Evolutionary conservation across 2,329 filamentous ascomycete genomes (phyloP).

Genomic region (Bisporella sp.): DNA sequence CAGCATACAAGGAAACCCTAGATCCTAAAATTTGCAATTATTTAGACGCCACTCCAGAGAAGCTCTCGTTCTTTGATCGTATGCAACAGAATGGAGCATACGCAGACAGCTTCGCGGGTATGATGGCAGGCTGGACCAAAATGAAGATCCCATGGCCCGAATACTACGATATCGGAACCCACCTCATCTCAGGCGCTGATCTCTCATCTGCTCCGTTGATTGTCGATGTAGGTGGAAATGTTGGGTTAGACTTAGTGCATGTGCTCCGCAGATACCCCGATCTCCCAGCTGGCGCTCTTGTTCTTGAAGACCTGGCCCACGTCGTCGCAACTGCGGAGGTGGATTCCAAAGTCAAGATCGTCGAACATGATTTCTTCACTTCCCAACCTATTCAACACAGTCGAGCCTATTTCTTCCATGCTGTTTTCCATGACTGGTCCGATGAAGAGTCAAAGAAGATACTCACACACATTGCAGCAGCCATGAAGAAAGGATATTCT

Average conservation of each 20-base stretch:
- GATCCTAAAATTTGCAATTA: background rate
- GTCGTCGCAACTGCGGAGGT: conserved; percentile 7
- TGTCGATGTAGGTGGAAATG: conserved; percentile 10
- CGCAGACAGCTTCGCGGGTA: background rate
- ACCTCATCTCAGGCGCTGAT: too few relatives aligned
- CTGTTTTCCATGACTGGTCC: background rate
- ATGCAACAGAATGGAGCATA: background rate
- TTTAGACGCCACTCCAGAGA: background rate
- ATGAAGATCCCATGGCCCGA: background rate
- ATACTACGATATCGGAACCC: background rate
- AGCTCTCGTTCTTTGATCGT: background rate
- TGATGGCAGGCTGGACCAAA: background rate
- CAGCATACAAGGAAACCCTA: background rate
- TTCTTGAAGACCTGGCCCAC: conserved; percentile 14
- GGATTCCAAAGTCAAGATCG: conserved; percentile 15
- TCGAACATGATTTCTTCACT: conserved; percentile 29
- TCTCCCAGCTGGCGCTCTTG: conserved; percentile 9
- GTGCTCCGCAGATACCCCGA: conserved; percentile 10
- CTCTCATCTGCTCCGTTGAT: background rate
- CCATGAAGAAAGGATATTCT: background rate
- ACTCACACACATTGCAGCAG: background rate
- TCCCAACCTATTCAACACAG: conserved; percentile 22
- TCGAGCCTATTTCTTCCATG: background rate
- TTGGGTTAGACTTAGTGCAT: conserved; percentile 11
- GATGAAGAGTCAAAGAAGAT: background rate